These are phyloP conservation scores for Violaceomyces palustris DNA, from an alignment of 1,284 basidiomycete species.

Conservation along the genomic window DNA sequence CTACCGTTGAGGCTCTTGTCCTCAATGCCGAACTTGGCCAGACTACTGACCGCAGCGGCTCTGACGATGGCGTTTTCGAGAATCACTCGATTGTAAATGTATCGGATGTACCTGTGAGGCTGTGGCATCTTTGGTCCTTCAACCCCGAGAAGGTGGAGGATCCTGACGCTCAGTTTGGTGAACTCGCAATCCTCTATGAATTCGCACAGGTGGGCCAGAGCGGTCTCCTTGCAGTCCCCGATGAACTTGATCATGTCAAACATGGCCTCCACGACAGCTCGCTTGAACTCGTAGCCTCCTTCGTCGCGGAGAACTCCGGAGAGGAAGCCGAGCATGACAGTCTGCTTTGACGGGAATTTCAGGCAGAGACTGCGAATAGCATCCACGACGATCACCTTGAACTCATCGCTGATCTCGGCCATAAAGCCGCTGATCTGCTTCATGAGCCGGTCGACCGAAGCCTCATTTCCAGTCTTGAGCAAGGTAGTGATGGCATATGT, in stretches of 20 bases:
- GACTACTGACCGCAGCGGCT: constrained; percentile 86
- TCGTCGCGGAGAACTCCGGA: constrained; percentile 59
- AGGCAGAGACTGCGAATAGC: constrained; percentile 96
- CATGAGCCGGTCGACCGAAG: constrained; percentile 96
- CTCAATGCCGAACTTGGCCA: constrained; percentile 91
- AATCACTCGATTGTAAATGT: constrained; percentile 99
- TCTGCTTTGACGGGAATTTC: constrained; percentile 97
- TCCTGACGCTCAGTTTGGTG: constrained; percentile 94
- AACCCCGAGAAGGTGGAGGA: constrained; percentile 87
- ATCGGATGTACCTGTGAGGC: constrained; percentile 96
- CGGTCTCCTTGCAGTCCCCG: constrained; percentile 76
- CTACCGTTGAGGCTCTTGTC: constrained; percentile 77
- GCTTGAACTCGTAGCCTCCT: constrained; percentile 99
- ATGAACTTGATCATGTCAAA: constrained; percentile 99
- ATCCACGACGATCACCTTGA: constrained; percentile 99
- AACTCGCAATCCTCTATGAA: constrained; percentile 99
- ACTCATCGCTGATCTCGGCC: constrained; percentile 98
- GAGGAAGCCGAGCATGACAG: constrained; percentile 60
- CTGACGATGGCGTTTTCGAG: constrained; percentile 97
- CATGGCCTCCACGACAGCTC: constrained; percentile 96
- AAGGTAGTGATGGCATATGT: constrained; percentile 98
- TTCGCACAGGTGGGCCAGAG: constrained; percentile 96
- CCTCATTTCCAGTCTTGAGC: constrained; percentile 99
- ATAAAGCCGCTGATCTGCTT: constrained; percentile 99
- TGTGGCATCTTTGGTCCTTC: constrained; percentile 93